A percentile compares a stretch with the other conserved stretches of the same genome.
These are phyloP conservation scores for Mychonastes homosphaera DNA, from an alignment of 139 green algal genomes.

Conservation along the genomic window DNA sequence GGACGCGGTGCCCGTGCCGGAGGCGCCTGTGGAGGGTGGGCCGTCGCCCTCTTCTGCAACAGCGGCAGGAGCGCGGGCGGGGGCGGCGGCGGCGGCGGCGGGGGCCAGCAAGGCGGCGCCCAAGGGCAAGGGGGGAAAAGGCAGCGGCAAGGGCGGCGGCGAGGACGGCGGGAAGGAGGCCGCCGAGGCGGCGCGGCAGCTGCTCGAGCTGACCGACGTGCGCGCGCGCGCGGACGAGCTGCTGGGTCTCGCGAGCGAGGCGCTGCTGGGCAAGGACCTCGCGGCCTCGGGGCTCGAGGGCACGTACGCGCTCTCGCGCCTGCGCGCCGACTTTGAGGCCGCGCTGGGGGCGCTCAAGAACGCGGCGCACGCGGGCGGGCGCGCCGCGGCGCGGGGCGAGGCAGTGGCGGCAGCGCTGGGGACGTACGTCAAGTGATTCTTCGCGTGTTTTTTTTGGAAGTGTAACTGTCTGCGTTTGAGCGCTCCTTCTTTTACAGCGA, in stretches of 20 bases:
- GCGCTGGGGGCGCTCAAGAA: no score
- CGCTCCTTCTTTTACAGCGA: no score
- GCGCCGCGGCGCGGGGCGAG: no score
- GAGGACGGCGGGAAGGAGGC: background rate
- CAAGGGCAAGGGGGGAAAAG: constrained; percentile 1
- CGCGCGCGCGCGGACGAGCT: constrained; percentile 16
- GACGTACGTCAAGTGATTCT: no score
- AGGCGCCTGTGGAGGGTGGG: constrained; percentile 8
- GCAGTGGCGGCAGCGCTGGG: no score
- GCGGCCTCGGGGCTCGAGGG: no score
- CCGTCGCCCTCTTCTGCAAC: constrained; percentile 14
- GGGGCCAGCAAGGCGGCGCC: constrained; percentile 2
- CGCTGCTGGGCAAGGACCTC: constrained; percentile 24
- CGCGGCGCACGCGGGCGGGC: no score
- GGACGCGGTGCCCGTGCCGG: constrained; percentile 20
- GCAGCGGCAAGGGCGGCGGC: background rate
- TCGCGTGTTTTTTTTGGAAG: no score
- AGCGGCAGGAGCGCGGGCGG: constrained; percentile 5
- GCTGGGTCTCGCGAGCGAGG: constrained; percentile 9
- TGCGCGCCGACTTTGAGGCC: no score
- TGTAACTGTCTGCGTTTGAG: no score
- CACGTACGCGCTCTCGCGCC: no score
- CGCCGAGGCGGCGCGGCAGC: constrained; percentile 10
- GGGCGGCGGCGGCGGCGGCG: constrained; percentile 3
- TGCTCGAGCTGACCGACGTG: constrained; percentile 24